Conservation (phyloP, 495 filamentous ascomycete species). For the Aspergillus ostianus region DNA sequence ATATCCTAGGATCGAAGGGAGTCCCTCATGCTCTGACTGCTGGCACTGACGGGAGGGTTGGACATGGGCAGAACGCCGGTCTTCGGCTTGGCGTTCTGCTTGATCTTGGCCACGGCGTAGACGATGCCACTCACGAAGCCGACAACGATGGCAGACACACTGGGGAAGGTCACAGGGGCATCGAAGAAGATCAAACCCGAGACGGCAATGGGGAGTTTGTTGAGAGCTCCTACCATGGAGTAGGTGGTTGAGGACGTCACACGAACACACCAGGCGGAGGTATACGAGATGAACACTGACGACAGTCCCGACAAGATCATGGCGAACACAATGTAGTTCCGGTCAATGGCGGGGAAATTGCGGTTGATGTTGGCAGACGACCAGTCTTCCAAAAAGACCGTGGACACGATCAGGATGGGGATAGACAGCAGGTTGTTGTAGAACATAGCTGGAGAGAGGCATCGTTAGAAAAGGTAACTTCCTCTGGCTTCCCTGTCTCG, state of each 20-base stretch:
- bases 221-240: constrained; percentile 95
- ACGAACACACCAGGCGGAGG: constrained; percentile 96
- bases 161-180: constrained; percentile 88
- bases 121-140: constrained; percentile 92
- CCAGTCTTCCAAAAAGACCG: constrained; percentile 89
- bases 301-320: constrained; percentile 94
- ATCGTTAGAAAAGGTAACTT: constrained; percentile 29
- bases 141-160: constrained; percentile 81
- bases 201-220: constrained; percentile 94
- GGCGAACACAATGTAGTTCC: constrained; percentile 74
- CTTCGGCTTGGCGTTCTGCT: constrained; percentile 66
- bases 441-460: constrained; percentile 76
- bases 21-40: constrained; percentile 88
- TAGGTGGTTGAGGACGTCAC: constrained; percentile 96
- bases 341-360: constrained; percentile 81
- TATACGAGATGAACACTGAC: constrained; percentile 97
- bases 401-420: constrained; percentile 80
- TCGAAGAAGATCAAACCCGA: constrained; percentile 93
- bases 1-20: constrained; percentile 55
- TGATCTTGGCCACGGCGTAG: constrained; percentile 87
- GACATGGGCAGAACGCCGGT: constrained; percentile 65
- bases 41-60: constrained; percentile 75
- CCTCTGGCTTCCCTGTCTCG: neutral
- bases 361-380: constrained; percentile 74
- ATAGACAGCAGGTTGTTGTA: constrained; percentile 99